Base-by-base conservation (phyloP, 2,329 filamentous ascomycete species). In the Ilyonectria robusta region DNA sequence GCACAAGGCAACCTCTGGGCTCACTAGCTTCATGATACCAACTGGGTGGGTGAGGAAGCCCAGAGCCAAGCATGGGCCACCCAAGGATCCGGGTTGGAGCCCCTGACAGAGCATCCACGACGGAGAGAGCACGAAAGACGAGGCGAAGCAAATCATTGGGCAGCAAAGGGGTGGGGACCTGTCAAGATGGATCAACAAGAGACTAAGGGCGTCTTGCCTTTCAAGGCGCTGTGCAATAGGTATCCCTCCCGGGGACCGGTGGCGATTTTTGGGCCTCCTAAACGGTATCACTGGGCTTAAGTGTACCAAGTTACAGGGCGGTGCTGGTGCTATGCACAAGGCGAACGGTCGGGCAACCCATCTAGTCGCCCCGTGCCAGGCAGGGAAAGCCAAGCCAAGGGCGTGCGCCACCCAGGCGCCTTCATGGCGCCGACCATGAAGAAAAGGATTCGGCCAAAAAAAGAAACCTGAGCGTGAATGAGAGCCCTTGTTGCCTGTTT, bases 121-220 rank as follows among this genome's bases (percentile, higher is more conserved):
- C 29, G 48, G 71, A 69, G 66, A 57, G 35, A 37, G 31, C 46
- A 65, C 59, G 61, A 63, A 37, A 37, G 48, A 65, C 59, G 61
- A 63, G 71, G 72, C 72, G 59, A 71, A 65, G 62, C 42, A 64
- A 75, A 55, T 59, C 69, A 75, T 75, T 75, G 72, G 72, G 72
- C 62, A 75, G 59, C 72, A 72, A 70, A 62, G 62, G 71, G 35
- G 59, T 21, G 60, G 47, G 47, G 33, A 48, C 47, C 44, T 31
- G 46, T 59, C 44, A 59, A 59, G 42, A 42, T n/a, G 10, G 46
- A 29, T 42, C 33, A 40, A 50, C 37, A 51, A 35, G 54, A 46
- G 26, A 29, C 33, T 23, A 53, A 46, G 53, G 44, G 17, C 33
- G 23, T 37, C 5, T 33, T 17, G 26, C n/a, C 33, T 29, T 59